Conservation (phyloP, 2,329 filamentous ascomycete genomes). For the Gaeumannomyces tritici region DNA sequence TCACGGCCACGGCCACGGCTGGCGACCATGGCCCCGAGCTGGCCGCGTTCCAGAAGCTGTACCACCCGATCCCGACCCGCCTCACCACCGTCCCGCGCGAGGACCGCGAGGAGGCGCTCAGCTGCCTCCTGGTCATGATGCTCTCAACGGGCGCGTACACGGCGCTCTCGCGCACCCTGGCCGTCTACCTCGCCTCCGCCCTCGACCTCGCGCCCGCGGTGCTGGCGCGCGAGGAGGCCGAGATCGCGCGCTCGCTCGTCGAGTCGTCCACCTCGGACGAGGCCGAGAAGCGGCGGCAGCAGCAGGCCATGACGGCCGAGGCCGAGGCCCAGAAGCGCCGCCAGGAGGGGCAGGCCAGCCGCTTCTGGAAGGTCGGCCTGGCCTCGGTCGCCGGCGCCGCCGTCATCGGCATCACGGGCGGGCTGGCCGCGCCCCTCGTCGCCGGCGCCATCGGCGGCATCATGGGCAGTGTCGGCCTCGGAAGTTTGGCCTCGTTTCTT, state of each 20-base stretch:
- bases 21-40: slow-evolving; percentile 27
- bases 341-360: slow-evolving; percentile 57
- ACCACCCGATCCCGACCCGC: slow-evolving; percentile 42
- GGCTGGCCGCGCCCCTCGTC: slow-evolving; percentile 79
- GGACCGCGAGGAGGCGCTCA: slow-evolving; percentile 55
- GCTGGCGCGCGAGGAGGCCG: slow-evolving; percentile 60
- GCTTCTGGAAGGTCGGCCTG: slow-evolving; percentile 85
- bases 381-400: slow-evolving; percentile 83
- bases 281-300: slow-evolving; percentile 18
- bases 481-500: slow-evolving; percentile 76
- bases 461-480: slow-evolving; percentile 77
- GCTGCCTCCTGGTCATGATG: slow-evolving; percentile 60
- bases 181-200: slow-evolving; percentile 59
- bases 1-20: slow-evolving; percentile 14
- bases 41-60: slow-evolving; percentile 37
- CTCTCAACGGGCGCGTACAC: slow-evolving; percentile 66
- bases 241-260: slow-evolving; percentile 66
- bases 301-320: slow-evolving; percentile 56
- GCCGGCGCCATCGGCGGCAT: slow-evolving; percentile 78
- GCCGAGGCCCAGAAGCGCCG: slow-evolving; percentile 65
- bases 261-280: slow-evolving; percentile 45
- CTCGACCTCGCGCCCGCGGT: slow-evolving; percentile 52
- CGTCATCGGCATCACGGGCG: slow-evolving; percentile 83
- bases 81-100: slow-evolving; percentile 45
- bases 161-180: slow-evolving; percentile 60